Base-by-base conservation (phyloP, 148 eudicot species). In the Fallopia convolvulus region DNA sequence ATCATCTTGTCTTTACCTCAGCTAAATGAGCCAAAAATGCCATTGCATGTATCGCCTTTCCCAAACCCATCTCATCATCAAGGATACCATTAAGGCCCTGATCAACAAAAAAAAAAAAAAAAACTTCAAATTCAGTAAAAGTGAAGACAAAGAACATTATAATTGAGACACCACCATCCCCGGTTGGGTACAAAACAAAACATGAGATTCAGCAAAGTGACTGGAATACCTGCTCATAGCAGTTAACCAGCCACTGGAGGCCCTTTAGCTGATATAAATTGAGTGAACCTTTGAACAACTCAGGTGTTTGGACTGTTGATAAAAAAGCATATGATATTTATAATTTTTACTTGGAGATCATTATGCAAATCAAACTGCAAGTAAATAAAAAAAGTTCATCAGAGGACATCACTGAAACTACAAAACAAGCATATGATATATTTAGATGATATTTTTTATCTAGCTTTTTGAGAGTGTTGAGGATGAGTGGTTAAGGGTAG, bases 51-150 rank as follows among this genome's bases (percentile, higher is more conserved):
- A 95, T 95, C 49, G 99, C 92, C 86, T 95, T 95, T 75, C 99
- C 99, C 65, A 95, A 83, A 50, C 99, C 99, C 99, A 95, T 95
- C 84, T 95, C 99, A 82, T 95, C 99, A 82, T 97, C 99, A 79
- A 95, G 92, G 81, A 95, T 95, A 77, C 99, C 99, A 86, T 95
- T 95, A 78, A 95, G 84, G 80, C 99, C 99, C 99, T 95, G 83
- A 77, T 61, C 77, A 20, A 83, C 66, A n/a, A 78, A 66, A 74
- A 46, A 65, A 72, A 53, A n/a, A 18, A 12, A 70, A 21, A 10
- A 68, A 68, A 15, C 14, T 33, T 14, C 15, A 39, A 36, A 68
- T 68, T 40, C n/a, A 68, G 72, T 33, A 3, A 6, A 66, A 66
- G 20, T 33, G 20, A 23, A 61, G 41, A 36, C 3, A 26, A 46